Conservation (phyloP, 148 eudicot species). For the Vaccinium darrowii region DNA sequence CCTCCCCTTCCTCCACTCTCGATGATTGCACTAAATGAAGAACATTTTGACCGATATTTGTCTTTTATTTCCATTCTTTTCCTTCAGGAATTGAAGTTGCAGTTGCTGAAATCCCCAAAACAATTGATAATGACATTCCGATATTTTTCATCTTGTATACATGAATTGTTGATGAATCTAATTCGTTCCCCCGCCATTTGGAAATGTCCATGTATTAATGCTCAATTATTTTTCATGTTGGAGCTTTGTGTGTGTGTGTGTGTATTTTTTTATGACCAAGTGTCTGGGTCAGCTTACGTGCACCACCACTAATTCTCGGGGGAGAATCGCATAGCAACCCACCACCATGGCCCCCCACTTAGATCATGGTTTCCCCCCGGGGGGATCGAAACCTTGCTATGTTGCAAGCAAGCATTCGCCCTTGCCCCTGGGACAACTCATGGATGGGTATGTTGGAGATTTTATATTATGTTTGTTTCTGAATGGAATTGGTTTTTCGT, state of each 20-base stretch:
- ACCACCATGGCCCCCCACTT: too few species aligned
- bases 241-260: not conserved
- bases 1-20: not conserved
- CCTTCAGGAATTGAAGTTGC: constrained; percentile 80
- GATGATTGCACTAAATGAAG: not conserved
- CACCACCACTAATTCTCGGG: too few species aligned
- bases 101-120: constrained; percentile 93
- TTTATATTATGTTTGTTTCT: constrained; percentile 23
- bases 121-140: constrained; percentile 97
- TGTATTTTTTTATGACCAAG: too few species aligned
- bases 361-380: too few species aligned
- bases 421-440: too few species aligned
- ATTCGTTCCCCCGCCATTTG: not conserved
- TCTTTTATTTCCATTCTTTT: constrained; percentile 5
- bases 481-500: not conserved
- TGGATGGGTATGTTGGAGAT: not conserved
- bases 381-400: too few species aligned
- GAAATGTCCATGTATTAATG: not conserved
- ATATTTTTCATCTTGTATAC: constrained; percentile 33
- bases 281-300: too few species aligned
- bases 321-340: too few species aligned
- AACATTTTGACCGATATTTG: constrained; percentile 3
- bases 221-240: not conserved
- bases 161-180: not conserved
- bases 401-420: too few species aligned